These are phyloP conservation scores for Hypoxylon sp. DNA, from an alignment of 2,329 filamentous ascomycete species.

Conservation along the genomic window DNA sequence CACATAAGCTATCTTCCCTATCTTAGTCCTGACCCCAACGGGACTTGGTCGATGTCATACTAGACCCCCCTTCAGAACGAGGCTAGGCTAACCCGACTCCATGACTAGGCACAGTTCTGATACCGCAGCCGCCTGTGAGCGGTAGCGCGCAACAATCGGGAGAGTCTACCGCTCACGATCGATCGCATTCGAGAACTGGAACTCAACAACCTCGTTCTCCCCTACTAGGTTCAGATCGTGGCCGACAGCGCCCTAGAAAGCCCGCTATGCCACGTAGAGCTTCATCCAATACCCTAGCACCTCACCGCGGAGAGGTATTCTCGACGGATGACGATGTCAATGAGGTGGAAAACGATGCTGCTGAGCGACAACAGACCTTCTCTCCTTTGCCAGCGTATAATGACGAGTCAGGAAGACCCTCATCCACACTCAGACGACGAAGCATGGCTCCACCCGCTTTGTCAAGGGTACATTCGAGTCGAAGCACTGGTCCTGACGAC, in stretches of 20 bases:
- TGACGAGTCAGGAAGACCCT: constrained; percentile 50
- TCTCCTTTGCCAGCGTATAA: constrained; percentile 54
- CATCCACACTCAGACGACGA: constrained; percentile 59
- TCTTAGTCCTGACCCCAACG: constrained; percentile 33
- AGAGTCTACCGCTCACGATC: constrained; percentile 59
- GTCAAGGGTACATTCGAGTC: constrained; percentile 61
- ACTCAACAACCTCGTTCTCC: constrained; percentile 61
- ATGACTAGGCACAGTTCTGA: constrained; percentile 55
- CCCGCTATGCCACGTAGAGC: constrained; percentile 80
- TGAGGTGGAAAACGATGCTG: constrained; percentile 81
- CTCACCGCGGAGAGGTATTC: constrained; percentile 87
- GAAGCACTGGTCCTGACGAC: constrained; percentile 53
- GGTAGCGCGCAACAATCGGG: constrained; percentile 51
- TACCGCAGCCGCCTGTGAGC: constrained; percentile 50
- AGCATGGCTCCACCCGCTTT: constrained; percentile 56
- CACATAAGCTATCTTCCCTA: constrained; percentile 21
- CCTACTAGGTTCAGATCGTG: constrained; percentile 63
- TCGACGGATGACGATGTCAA: constrained; percentile 89
- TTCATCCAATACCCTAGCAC: constrained; percentile 78
- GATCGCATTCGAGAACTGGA: constrained; percentile 56
- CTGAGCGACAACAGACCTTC: constrained; percentile 63
- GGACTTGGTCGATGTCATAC: constrained; percentile 34
- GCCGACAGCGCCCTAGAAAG: constrained; percentile 74
- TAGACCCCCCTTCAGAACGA: constrained; percentile 14
- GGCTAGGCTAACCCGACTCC: constrained; percentile 46